These are phyloP conservation scores for Escallonia herrerae DNA, from an alignment of 129 eudicot species.

Conservation along the genomic window DNA sequence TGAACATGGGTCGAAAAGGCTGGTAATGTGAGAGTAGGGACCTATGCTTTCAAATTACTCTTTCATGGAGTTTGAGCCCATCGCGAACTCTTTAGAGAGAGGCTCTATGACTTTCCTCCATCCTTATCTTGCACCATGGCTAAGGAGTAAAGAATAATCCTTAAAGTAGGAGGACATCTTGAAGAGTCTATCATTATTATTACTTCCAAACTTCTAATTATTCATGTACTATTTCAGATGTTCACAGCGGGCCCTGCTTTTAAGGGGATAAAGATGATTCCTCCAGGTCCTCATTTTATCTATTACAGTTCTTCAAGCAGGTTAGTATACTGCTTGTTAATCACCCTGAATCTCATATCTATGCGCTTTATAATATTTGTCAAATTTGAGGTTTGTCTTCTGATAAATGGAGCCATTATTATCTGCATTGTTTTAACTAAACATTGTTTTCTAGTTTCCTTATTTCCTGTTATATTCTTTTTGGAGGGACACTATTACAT, in stretches of 20 bases:
- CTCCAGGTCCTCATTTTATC: slow-evolving; percentile 88
- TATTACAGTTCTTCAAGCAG: slow-evolving; percentile 74
- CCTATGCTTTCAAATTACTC: not conserved
- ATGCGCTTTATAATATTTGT: too few species aligned
- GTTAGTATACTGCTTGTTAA: slow-evolving; percentile 23
- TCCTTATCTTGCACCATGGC: too few species aligned
- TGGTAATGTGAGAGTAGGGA: not conserved
- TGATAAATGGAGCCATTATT: not conserved
- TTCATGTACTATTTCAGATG: slow-evolving; percentile 37
- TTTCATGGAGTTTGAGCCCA: too few species aligned
- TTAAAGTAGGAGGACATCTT: too few species aligned
- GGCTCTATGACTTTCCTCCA: not conserved
- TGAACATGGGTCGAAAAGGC: not conserved
- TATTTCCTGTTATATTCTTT: too few species aligned
- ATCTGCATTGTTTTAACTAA: too few species aligned
- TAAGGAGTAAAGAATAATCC: too few species aligned
- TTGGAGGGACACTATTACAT: too few species aligned
- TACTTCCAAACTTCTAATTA: not conserved
- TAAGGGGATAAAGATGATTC: slow-evolving; percentile 94
- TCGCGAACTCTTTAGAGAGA: too few species aligned
- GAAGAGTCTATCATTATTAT: not conserved
- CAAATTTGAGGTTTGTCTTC: not conserved
- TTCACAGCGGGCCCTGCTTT: slow-evolving; percentile 74
- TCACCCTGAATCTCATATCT: not conserved
- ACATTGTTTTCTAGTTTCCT: too few species aligned